Conservation (phyloP, 768 basidiomycete species). For the Clavulina sp. region DNA sequence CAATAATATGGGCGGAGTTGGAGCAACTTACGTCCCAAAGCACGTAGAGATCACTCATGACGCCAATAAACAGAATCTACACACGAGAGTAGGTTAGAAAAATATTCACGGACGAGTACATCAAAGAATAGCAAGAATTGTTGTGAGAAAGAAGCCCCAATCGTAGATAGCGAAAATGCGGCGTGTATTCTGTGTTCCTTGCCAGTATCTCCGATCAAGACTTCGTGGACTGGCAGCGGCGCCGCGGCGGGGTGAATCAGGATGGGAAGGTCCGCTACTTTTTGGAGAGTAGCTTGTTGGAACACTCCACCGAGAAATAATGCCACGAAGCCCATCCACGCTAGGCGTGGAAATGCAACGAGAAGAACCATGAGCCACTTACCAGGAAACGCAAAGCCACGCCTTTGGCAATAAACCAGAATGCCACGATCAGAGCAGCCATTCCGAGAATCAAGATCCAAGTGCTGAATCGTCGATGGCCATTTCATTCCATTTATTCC, state of each 20-base stretch:
- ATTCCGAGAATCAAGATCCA: constrained; percentile 67
- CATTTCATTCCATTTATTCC: not conserved
- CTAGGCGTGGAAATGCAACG: too few relatives aligned
- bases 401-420: constrained; percentile 68
- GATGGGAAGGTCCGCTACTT: too few relatives aligned
- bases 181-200: too few relatives aligned
- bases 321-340: too few relatives aligned
- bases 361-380: constrained; percentile 14
- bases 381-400: constrained; percentile 66
- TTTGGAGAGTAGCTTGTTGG: too few relatives aligned
- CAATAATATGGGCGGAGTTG: too few relatives aligned
- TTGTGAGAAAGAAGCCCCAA: too few relatives aligned
- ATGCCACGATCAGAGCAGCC: constrained; percentile 58
- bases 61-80: constrained; percentile 65
- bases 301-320: too few relatives aligned
- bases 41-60: constrained; percentile 76
- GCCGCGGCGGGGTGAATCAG: too few relatives aligned
- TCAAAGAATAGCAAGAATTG: too few relatives aligned
- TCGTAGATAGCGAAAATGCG: too few relatives aligned
- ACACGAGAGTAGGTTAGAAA: not conserved
- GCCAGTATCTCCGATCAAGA: not conserved
- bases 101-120: not conserved
- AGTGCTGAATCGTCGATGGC: constrained; percentile 28
- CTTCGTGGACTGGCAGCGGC: not conserved
- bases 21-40: constrained; percentile 56